Conservation (phyloP, 352 stramenopile genomes). For the Phytophthora fragariae region DNA sequence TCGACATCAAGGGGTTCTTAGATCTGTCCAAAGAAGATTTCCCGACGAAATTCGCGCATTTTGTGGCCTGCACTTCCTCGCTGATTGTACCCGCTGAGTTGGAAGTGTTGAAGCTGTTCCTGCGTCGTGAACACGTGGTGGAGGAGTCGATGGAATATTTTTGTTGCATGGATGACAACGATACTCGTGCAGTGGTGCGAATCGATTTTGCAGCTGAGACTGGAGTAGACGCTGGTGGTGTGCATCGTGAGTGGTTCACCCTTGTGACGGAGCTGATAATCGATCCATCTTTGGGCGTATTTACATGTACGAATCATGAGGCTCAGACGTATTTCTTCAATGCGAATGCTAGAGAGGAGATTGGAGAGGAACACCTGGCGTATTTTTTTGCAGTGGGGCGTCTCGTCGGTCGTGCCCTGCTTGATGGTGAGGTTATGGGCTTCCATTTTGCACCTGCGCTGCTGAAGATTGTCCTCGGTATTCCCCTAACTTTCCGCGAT, state of each 20-base stretch:
- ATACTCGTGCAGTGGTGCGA: constrained; percentile 49
- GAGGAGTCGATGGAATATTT: constrained; percentile 66
- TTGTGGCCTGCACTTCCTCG: constrained; percentile 47
- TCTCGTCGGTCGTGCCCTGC: constrained; percentile 52
- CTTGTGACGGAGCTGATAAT: constrained; percentile 64
- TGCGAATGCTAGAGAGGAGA: constrained; percentile 35
- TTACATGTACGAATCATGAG: constrained; percentile 51
- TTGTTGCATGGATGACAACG: constrained; percentile 45
- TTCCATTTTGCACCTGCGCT: constrained; percentile 86
- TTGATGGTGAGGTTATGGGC: constrained; percentile 91
- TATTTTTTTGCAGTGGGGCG: constrained; percentile 60
- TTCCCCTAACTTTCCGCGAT: constrained; percentile 51
- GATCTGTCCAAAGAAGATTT: constrained; percentile 50
- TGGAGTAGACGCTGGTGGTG: constrained; percentile 75
- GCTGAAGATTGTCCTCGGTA: constrained; percentile 59
- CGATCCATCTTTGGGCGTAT: constrained; percentile 41
- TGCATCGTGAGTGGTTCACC: constrained; percentile 84
- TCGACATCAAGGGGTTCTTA: constrained; percentile 37
- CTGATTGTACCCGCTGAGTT: constrained; percentile 51
- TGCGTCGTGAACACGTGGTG: constrained; percentile 52
- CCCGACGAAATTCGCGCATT: constrained; percentile 61
- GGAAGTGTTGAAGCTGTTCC: constrained; percentile 51
- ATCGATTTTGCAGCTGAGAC: constrained; percentile 78
- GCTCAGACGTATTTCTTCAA: constrained; percentile 66
- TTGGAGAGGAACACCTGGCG: constrained; percentile 48